Evolutionary conservation across 2,329 filamentous ascomycete species (phyloP).

Genomic region (Sporothrix dimorphospora): DNA sequence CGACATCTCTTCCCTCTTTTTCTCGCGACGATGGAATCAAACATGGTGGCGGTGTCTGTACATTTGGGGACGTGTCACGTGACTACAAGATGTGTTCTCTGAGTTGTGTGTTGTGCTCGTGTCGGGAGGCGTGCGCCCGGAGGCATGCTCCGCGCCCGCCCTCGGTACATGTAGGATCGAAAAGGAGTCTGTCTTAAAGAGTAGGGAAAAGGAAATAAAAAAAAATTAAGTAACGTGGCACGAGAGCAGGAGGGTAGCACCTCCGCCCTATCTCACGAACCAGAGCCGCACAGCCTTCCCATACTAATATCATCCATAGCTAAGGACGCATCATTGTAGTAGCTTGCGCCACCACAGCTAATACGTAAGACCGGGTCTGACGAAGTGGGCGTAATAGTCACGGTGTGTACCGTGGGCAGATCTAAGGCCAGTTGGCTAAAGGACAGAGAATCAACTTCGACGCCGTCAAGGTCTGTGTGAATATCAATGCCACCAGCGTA

Average conservation of each 20-base stretch:
- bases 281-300: not conserved
- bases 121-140: too few species aligned
- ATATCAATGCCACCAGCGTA: not conserved
- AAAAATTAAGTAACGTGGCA: not conserved
- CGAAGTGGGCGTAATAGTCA: conserved; percentile 8
- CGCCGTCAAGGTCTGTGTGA: not conserved
- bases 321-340: not conserved
- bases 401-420: not conserved
- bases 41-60: too few species aligned
- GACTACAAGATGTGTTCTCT: too few species aligned
- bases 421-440: too few species aligned
- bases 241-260: too few species aligned
- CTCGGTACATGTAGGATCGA: not conserved
- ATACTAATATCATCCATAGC: not conserved
- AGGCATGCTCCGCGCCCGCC: too few species aligned
- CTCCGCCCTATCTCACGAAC: not conserved
- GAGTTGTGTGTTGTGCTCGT: too few species aligned
- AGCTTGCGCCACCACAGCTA: not conserved
- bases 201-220: not conserved
- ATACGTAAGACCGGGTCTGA: not conserved
- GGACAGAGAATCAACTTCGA: not conserved
- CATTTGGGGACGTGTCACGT: too few species aligned
- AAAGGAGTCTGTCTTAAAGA: not conserved
- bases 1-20: too few species aligned
- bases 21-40: too few species aligned